Evolutionary conservation across 148 eudicot species (phyloP).

Genomic region (Arbutus unedo): DNA sequence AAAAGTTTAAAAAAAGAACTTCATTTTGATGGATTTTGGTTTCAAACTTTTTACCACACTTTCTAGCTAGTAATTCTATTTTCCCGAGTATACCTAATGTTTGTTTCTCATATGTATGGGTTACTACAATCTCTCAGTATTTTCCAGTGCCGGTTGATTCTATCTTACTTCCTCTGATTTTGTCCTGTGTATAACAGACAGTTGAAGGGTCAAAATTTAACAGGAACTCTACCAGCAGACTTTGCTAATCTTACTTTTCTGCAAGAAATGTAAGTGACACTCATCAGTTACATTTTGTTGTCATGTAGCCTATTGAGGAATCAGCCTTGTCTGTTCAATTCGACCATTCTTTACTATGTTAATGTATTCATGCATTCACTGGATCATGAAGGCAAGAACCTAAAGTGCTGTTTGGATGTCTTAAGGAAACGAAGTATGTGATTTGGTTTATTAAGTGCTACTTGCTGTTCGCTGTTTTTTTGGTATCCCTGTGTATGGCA

Average conservation of each 20-base stretch:
- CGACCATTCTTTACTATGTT: not conserved
- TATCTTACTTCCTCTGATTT: not conserved
- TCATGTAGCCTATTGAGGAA: not conserved
- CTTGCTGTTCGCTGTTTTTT: not conserved
- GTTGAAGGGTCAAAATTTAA: conserved; percentile 68
- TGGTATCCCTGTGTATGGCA: not conserved
- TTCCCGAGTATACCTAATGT: not conserved
- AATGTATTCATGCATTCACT: not conserved
- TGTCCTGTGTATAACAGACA: conserved; percentile 34
- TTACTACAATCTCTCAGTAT: not conserved
- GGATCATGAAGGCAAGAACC: not conserved
- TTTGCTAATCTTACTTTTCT: conserved; percentile 49
- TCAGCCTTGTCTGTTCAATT: not conserved
- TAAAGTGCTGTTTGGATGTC: not conserved
- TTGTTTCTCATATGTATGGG: not conserved
- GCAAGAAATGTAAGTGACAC: conserved; percentile 52
- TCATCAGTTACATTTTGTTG: not conserved
- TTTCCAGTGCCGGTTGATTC: not conserved
- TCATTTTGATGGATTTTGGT: not conserved
- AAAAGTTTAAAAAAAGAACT: not conserved
- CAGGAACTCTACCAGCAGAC: conserved; percentile 64
- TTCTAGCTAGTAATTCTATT: not conserved
- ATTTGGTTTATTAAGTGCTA: not conserved
- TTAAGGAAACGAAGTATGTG: not conserved
- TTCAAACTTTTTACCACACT: not conserved